Evolutionary conservation across 805 yeast genomes (phyloP).

Genomic region (Hanseniaspora opuntiae): DNA sequence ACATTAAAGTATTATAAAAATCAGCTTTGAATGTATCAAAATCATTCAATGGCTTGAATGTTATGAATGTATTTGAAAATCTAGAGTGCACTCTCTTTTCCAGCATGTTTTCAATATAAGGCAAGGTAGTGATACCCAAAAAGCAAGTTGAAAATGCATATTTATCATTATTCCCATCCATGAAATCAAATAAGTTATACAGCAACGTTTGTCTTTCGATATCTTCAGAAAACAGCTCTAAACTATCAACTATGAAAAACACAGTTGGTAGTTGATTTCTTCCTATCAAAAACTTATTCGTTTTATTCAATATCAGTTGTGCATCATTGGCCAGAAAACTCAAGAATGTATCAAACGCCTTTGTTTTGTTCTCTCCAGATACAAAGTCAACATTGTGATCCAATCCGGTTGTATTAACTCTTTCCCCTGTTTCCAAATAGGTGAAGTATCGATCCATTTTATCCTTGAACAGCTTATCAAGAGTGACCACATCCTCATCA

Average conservation of each 20-base stretch:
- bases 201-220: slow-evolving; percentile 67
- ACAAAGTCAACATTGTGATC: slow-evolving; percentile 1
- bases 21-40: slow-evolving; percentile 39
- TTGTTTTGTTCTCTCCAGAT: slow-evolving; percentile 8
- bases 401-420: not conserved
- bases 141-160: slow-evolving; percentile 63
- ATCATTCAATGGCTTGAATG: slow-evolving; percentile 38
- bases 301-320: slow-evolving; percentile 20
- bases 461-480: slow-evolving; percentile 9
- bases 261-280: slow-evolving; percentile 36
- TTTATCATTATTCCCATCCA: slow-evolving; percentile 35
- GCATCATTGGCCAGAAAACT: slow-evolving; percentile 13
- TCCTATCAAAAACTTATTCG: slow-evolving; percentile 14
- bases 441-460: slow-evolving; percentile 11
- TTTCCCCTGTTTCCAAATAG: not conserved
- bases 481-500: not conserved
- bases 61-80: slow-evolving; percentile 66
- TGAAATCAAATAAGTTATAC: slow-evolving; percentile 76
- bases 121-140: slow-evolving; percentile 61
- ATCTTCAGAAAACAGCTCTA: slow-evolving; percentile 56
- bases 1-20: slow-evolving; percentile 30
- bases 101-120: slow-evolving; percentile 63
- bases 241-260: slow-evolving; percentile 69
- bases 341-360: slow-evolving; percentile 9
- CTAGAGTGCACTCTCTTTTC: slow-evolving; percentile 87